These are phyloP conservation scores for Paramecium octaurelia DNA, from an alignment of 73 alveolate genomes.

Conservation along the genomic window DNA sequence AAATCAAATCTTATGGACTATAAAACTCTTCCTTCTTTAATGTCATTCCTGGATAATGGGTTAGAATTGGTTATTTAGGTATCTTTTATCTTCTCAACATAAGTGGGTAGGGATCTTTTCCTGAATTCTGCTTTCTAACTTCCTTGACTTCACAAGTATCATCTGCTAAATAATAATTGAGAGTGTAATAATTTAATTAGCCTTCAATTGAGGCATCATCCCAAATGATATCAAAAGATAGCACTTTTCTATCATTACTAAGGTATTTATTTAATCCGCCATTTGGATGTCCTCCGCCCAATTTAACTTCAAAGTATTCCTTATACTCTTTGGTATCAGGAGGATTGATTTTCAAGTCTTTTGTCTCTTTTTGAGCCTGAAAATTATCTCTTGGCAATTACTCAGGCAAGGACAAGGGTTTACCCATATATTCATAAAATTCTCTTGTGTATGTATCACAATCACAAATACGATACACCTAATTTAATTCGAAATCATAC, in stretches of 20 bases:
- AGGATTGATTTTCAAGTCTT: slow-evolving; percentile 84
- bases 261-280: slow-evolving; percentile 44
- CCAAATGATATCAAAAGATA: slow-evolving; percentile 17
- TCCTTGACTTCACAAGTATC: slow-evolving; percentile 91
- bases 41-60: slow-evolving; percentile 94
- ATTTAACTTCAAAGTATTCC: slow-evolving; percentile 92
- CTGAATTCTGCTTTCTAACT: slow-evolving; percentile 84
- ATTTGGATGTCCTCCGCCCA: slow-evolving; percentile 82
- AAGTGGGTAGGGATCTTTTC: slow-evolving; percentile 92
- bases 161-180: slow-evolving; percentile 91
- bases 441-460: slow-evolving; percentile 92
- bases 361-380: slow-evolving; percentile 75
- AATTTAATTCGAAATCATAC: neutral
- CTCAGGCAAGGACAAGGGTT: slow-evolving; percentile 79
- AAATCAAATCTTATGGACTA: slow-evolving; percentile 78
- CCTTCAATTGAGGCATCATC: slow-evolving; percentile 90
- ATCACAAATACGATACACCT: slow-evolving; percentile 81
- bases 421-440: slow-evolving; percentile 85
- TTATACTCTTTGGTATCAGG: slow-evolving; percentile 91
- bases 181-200: slow-evolving; percentile 84
- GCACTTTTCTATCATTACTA: slow-evolving; percentile 12
- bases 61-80: slow-evolving; percentile 86
- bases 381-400: slow-evolving; percentile 83
- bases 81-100: slow-evolving; percentile 87
- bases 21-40: slow-evolving; percentile 90